phyloP scores from a whole-genome alignment of 1,284 basidiomycete genomes.

The Phellopilus nigrolimitatus region DNA sequence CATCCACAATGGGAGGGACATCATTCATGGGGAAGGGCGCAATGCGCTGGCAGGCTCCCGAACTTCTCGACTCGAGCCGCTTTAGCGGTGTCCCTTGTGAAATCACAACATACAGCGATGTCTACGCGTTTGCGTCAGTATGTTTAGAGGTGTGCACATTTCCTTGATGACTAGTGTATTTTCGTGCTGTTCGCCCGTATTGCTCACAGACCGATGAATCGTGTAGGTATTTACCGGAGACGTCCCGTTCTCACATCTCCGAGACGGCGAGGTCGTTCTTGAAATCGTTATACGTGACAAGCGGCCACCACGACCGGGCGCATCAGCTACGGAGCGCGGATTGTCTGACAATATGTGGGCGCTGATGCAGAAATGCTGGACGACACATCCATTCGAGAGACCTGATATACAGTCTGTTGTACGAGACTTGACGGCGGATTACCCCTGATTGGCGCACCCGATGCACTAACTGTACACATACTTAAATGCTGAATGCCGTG shows the following conservation, averaged over 20 bases:
- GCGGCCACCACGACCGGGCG: constrained; percentile 1
- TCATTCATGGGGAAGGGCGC: constrained; percentile 8
- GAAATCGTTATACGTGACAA: constrained; percentile 4
- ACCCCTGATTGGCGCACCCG: no score
- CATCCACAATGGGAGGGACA: not conserved
- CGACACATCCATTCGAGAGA: not conserved
- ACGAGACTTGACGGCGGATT: no score
- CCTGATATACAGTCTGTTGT: no score
- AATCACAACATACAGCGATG: constrained; percentile 9
- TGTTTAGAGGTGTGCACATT: constrained; percentile 8
- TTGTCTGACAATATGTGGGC: constrained; percentile 1
- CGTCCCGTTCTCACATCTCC: constrained; percentile 6
- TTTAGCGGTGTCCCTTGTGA: not conserved
- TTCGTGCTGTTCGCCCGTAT: no score
- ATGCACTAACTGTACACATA: no score
- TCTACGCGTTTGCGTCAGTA: constrained; percentile 12
- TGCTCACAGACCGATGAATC: not conserved
- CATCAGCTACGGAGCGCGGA: not conserved
- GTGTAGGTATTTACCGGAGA: constrained; percentile 9
- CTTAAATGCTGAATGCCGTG: no score
- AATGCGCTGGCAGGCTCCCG: constrained; percentile 11
- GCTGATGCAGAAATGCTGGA: constrained; percentile 11
- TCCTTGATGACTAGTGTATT: not conserved
- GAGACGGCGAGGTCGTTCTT: constrained; percentile 11
- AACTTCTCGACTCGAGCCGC: constrained; percentile 2